Base-by-base conservation (phyloP, 768 basidiomycete species). In the Suillus sp. region DNA sequence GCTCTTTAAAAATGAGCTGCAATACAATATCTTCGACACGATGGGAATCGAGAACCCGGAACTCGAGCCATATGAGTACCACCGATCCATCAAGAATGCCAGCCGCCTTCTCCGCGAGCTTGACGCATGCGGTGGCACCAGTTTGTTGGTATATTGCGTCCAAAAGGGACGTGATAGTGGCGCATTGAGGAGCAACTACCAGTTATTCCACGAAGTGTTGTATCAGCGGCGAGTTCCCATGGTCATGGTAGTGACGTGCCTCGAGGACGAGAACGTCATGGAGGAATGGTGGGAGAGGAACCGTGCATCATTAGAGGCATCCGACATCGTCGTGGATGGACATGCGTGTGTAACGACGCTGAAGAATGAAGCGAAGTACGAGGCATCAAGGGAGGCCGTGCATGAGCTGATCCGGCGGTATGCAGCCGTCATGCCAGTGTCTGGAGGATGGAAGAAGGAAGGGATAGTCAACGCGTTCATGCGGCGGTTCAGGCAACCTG, bases 281-380 rank as follows among this genome's bases (percentile, higher is more conserved):
- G 77, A 77, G 53, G 54, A 67, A n/a, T 78, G 78, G 76, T 77
- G 76, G 78, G 14, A 0, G 11, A 66, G 72, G 63, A 78, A 77
- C 59, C 53, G 66, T 9, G 48, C 51, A 7, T 53, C 60, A 55
- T 77, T 78, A 35, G 50, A 48, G 38, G 56, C 2, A 64, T 74
- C 69, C 57, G 69, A 73, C 22, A 75, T 74, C 32, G 42, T 67
- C 37, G 67, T 77, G 25, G 65, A 66, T 25, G 78, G 75, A 0
- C 75, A 79, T 11, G 81, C 79, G 8, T 82, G 82, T 62, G 71
- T 82, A 62, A 81, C 80, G 0, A 77, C 79, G 1, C 71, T 69
- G 45, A 65, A 61, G 4, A 71, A 74, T 62, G 70, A 66, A 51
- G 71, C 68, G 11, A 80, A 79, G 62, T 80, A 78, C 55, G 48